Base-by-base conservation (phyloP, 2,329 filamentous ascomycete genomes). In the Aspergillus japonicus region DNA sequence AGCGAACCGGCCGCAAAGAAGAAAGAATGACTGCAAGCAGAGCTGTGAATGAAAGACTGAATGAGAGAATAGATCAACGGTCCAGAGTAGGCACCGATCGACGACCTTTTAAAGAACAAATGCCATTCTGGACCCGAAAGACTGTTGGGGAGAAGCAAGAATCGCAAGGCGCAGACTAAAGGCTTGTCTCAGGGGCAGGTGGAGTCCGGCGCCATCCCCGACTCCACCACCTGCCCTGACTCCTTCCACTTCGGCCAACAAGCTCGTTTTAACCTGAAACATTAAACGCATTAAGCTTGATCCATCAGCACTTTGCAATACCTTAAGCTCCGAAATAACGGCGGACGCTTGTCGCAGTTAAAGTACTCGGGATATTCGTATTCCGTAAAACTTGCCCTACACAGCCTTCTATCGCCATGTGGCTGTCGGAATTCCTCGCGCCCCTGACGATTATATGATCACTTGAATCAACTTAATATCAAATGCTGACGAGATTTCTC, bases 251-350 rank as follows among this genome's bases (percentile, higher is more conserved):
- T 29, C 26, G 8, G 26, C 26, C 26, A 7, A 6, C 52, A 54
- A 47, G 24, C 53, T 55, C 24, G 53, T 47, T 48, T 55, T 47
- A 23, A 47, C 16, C 29, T 54, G 52, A 54, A 54, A 54, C 52
- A 39, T 14, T 54, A 54, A 47, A 24, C 2, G 39, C 39, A n/a
- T 44, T 44, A 44, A 44, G 39, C 39, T 44, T 44, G 39, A 44
- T 44, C 39, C 39, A 19, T 44, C 39, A 16, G 39, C 39, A 5
- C 39, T 19, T 19, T 44, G 14, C 4, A 16, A 44, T 16, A 44
- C 16, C 16, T 19, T 16, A 19, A 19, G 16, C 39, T 16, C 33
- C 39, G 6, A 44, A 3, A 7, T 44, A 19, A 7, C 8, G 6
- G 16, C 16, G 7, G 16, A 44, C 39, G 16, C n/a, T 19, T 44